Evolutionary conservation across 345 rosid genomes (phyloP).

Genomic region (Eucalyptus cladocalyx): DNA sequence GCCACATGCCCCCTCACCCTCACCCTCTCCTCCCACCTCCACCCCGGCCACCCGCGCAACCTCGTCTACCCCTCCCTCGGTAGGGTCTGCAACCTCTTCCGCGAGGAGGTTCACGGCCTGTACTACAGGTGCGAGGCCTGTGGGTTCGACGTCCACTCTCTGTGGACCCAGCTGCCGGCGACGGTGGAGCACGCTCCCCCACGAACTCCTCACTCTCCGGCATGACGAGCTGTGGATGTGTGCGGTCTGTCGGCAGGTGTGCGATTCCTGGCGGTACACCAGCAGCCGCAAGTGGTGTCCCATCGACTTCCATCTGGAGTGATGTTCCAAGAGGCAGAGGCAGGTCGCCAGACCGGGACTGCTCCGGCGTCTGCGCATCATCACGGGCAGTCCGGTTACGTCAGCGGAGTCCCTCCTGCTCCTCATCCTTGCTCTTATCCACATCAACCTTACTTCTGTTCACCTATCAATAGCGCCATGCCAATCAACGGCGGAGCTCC

Average conservation of each 20-base stretch:
- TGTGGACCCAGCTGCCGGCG: constrained; percentile 18
- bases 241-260: constrained; percentile 8
- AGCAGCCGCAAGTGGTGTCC: constrained; percentile 7
- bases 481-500: too few species aligned
- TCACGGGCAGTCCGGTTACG: too few species aligned
- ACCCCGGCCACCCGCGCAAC: constrained; percentile 9
- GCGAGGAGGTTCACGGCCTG: constrained; percentile 12
- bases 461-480: too few species aligned
- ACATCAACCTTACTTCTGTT: too few species aligned
- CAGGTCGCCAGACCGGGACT: accelerated
- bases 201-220: constrained; percentile 12
- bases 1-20: constrained; percentile 21
- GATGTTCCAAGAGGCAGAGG: neutral
- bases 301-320: constrained; percentile 22
- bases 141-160: constrained; percentile 22
- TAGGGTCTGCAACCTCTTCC: constrained; percentile 12
- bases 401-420: too few species aligned
- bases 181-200: neutral
- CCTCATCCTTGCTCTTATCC: too few species aligned
- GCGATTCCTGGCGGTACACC: constrained; percentile 24
- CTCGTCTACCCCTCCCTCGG: constrained; percentile 1
- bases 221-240: neutral
- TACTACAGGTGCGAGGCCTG: constrained; percentile 23
- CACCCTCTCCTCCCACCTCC: constrained; percentile 13
- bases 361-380: too few species aligned